These are phyloP conservation scores for Hibiscus tridactylites DNA, from an alignment of 345 rosid genomes.

Conservation along the genomic window DNA sequence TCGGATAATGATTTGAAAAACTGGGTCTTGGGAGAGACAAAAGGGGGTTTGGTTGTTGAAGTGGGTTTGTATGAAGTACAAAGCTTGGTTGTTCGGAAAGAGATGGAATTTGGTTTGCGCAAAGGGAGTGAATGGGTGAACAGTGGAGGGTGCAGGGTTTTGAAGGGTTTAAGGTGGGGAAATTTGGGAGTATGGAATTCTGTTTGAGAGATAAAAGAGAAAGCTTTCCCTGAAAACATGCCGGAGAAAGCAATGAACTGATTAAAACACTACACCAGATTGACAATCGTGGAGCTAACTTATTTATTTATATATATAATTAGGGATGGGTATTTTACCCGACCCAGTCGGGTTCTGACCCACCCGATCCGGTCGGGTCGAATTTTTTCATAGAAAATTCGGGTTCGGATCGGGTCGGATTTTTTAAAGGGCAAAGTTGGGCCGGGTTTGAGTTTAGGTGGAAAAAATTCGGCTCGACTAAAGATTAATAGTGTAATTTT, in stretches of 20 bases:
- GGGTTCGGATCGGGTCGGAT: too few relatives aligned
- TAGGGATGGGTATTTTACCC: too few relatives aligned
- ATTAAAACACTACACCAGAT: background rate
- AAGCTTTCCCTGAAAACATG: constrained; percentile 2
- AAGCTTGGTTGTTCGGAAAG: constrained; percentile 13
- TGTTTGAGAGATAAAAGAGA: background rate
- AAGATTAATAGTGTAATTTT: too few relatives aligned
- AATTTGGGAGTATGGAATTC: constrained; percentile 11
- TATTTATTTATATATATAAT: too few relatives aligned
- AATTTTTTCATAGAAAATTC: too few relatives aligned
- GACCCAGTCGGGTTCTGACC: too few relatives aligned
- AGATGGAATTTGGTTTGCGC: constrained; percentile 6
- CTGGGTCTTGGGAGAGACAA: constrained; percentile 18
- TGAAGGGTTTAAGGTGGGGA: background rate
- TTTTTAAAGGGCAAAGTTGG: too few relatives aligned
- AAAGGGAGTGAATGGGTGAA: constrained; percentile 7
- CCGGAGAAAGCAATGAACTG: background rate
- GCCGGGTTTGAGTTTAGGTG: too few relatives aligned
- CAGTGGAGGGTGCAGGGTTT: background rate
- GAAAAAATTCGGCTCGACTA: too few relatives aligned
- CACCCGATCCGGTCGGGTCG: too few relatives aligned
- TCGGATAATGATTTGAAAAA: constrained; percentile 21
- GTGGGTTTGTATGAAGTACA: constrained; percentile 19
- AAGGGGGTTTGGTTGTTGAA: constrained; percentile 16
- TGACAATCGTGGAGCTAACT: background rate